Evolutionary conservation across 2,329 filamentous ascomycete genomes (phyloP).

Genomic region (Alternaria ventricosa): DNA sequence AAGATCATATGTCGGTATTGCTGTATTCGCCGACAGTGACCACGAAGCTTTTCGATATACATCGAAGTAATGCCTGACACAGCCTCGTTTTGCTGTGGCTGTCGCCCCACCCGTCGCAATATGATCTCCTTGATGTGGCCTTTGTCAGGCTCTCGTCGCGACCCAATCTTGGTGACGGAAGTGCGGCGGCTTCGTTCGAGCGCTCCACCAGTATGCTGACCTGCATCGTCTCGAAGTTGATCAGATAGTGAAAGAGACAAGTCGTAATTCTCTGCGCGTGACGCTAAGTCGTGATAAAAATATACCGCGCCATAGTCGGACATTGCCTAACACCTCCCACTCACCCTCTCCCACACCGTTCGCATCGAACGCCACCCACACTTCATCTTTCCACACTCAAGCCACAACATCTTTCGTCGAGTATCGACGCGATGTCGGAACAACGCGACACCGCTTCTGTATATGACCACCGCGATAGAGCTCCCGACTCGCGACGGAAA

Average conservation of each 20-base stretch:
- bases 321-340: neutral
- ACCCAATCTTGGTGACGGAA: neutral
- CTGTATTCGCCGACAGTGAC: neutral
- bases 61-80: neutral
- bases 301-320: neutral
- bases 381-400: neutral
- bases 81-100: neutral
- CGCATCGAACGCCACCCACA: neutral
- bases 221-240: neutral
- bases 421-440: neutral
- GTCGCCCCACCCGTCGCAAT: neutral
- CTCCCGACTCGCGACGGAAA: neutral
- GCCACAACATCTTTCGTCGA: neutral
- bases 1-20: neutral
- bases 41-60: neutral
- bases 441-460: neutral
- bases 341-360: neutral
- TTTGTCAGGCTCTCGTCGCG: neutral
- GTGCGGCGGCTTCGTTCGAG: neutral
- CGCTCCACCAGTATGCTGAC: accelerated
- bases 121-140: neutral
- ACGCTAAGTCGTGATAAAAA: neutral
- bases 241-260: neutral
- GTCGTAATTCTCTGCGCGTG: neutral
- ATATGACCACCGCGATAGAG: neutral